Evolutionary conservation across 176 grass and related monocot species (phyloP), one percentile per base, ranked within the genome.

Genomic region (Aegilops tauschii): DNA sequence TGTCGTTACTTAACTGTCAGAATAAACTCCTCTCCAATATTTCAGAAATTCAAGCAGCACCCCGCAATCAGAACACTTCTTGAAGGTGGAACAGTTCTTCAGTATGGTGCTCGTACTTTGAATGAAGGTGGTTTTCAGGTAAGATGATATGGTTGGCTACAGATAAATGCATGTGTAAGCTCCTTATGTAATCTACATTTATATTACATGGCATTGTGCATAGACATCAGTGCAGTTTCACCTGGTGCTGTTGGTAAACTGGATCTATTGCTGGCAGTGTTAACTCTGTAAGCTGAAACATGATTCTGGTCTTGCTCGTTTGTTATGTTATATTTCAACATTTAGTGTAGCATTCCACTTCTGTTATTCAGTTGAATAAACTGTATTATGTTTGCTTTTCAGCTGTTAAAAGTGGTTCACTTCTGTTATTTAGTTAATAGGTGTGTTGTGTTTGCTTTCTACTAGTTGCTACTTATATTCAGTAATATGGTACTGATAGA

Each of bases 111-210:
- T 77, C 93, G 96, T 65, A 88, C 93, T 92, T 89, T 98, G 81
- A 98, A 98, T 85, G 96, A 98, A 92, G 96, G 96, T 80, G 93
- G 96, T 70, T 98, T 96, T 62, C 96, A 98, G 92, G 96, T 94
- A 91, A 45, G 52, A 58, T 69, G 45, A 61, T 20, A 68, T 69
- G 10, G 12, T 76, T 42, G 8, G 14, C 75, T n/a, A 28, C 28
- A 87, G 58, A 54, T 83, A 76, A 18, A 18, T 29, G 34, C 36
- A 35, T 23, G 35, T 72, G 6, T 61, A 75, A 61, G 7, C 8
- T 80, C 30, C 21, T 25, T 61, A 8, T 11, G 36, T 35, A 8
- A 83, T 77, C 42, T 29, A 49, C 45, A 67, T 31, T 70, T 79
- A 59, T 27, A 54, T 81, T 77, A 59, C 68, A 78, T 79, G 35